A percentile compares a stretch with the other conserved stretches of the same genome.
These are phyloP conservation scores for Nicotiana knightiana DNA, from an alignment of 257 asterid species.

Conservation along the genomic window DNA sequence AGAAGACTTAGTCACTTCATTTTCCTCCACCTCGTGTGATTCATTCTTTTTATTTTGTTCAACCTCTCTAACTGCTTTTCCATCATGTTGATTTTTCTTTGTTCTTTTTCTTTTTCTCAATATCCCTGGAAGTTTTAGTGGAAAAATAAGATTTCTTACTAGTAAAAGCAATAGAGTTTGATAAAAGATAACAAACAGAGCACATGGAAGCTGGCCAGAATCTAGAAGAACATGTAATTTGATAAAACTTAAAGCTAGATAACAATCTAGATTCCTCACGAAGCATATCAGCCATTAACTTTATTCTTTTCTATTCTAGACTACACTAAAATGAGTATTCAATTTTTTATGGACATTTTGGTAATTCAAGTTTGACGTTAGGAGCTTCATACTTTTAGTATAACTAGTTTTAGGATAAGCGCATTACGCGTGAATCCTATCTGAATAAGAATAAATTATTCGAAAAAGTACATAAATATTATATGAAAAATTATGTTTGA, in stretches of 20 bases:
- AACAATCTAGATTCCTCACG: neutral
- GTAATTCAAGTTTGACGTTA: too few relatives aligned
- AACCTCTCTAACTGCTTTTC: too few relatives aligned
- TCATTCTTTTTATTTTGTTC: too few relatives aligned
- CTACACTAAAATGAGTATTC: neutral
- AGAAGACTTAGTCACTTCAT: slow-evolving; percentile 39
- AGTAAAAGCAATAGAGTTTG: neutral
- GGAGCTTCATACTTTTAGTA: too few relatives aligned
- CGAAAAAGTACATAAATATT: too few relatives aligned
- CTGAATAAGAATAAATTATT: too few relatives aligned
- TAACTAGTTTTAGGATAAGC: too few relatives aligned
- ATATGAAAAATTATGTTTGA: too few relatives aligned
- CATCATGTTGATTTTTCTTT: slow-evolving; percentile 36
- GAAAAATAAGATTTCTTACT: neutral
- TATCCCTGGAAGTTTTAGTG: slow-evolving; percentile 21
- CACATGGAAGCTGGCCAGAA: neutral
- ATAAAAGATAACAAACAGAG: neutral
- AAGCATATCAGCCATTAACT: neutral
- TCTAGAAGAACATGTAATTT: neutral
- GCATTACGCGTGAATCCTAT: too few relatives aligned
- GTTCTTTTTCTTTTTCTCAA: slow-evolving; percentile 55
- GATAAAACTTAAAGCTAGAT: neutral
- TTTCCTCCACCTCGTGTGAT: neutral
- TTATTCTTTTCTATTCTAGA: neutral
- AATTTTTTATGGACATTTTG: too few relatives aligned